Evolutionary conservation across 2,329 filamentous ascomycete species (phyloP), one percentile per base, ranked within the genome.

Genomic region (Phaeophleospora eucalypticola): DNA sequence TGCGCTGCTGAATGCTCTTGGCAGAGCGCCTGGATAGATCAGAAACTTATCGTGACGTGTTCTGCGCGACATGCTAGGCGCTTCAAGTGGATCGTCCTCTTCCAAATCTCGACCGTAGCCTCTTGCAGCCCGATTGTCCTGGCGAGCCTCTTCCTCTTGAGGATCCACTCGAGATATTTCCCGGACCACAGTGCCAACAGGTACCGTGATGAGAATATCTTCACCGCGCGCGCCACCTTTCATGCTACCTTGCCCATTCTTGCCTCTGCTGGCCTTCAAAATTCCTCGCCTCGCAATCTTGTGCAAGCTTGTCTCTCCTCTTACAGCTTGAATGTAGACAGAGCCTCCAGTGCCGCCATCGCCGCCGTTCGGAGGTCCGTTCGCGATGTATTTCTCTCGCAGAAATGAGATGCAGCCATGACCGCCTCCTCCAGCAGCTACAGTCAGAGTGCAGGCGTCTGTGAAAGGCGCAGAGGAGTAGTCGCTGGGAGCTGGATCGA

Each of bases 371-470:
- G 93, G 82, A 9, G 93, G 93, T 0, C 93, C 93, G 54, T 95
- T 84, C 36, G 84, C 81, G 21, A 96, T 77, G 68, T 87, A 97
- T 53, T 91, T 91, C 61, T 98, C 93, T 16, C 91, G 84, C 36
- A 94, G 72, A 65, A 97, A 98, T 0, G 93, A 93, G 41, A 97
- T 88, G 64, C 93, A 98, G 53, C 93, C 93, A 63, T 93, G 84
- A 7, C 93, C 93, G 19, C 93, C 93, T 2, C 76, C 71, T 7
- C 93, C 93, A 15, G 90, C 86, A 58, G 86, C 79, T 2, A 97
- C 69, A 0, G 81, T 86, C 20, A 97, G 69, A 6, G 81, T 80
- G 45, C 90, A 90, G 65, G 87, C 86, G 70, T 98, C 93, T 46
- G 87, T 84, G 63, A 98, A 98, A 36, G 84, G 85, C 3, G 88